Evolutionary conservation across 441 rosid species (phyloP), one percentile per base, ranked within the genome.

Genomic region (Flueggea neowawraea): DNA sequence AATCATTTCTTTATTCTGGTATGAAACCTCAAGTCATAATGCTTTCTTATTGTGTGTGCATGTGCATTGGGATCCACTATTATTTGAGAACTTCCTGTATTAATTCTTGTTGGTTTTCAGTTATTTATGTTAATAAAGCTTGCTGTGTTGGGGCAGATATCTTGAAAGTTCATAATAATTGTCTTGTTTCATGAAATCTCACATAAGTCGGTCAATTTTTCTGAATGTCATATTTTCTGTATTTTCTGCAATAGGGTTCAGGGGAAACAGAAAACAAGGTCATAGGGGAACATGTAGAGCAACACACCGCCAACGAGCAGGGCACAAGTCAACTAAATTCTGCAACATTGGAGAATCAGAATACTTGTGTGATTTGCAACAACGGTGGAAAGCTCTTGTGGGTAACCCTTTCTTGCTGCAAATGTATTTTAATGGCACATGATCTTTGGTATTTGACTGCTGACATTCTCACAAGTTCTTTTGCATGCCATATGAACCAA

Each of bases 161-260:
- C 28, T 69, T 54, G 50, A 9, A 44, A 60, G 36, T 16, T 57
- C 49, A 9, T 59, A 28, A 14, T 15, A 52, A 54, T 15, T 31
- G 16, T 44, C 47, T 14, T 56, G 15, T 52, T 56, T 65, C 57
- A 6, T 52, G 55, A 16, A 13, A 28, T 17, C 41, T 55, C 32
- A 5, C 39, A 10, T 54, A 12, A 31, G 14, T 55, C 7, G 39
- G 58, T 58, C 49, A 56, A 55, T 60, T 49, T 55, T 61, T 70
- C 8, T 69, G 41, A 61, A 49, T 61, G 48, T 48, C 52, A 49
- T 67, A 55, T 31, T 48, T 54, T 49, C 58, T 63, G 32, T 74
- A 65, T 57, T 84, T 63, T 64, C 76, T 81, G 86, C 64, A 79
- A 79, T 79, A 84, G 90, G 88, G 75, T 83, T 75, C 81, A 65